phyloP scores from a whole-genome alignment of 2,329 filamentous ascomycete species.

The Trichoderma hamatum region DNA sequence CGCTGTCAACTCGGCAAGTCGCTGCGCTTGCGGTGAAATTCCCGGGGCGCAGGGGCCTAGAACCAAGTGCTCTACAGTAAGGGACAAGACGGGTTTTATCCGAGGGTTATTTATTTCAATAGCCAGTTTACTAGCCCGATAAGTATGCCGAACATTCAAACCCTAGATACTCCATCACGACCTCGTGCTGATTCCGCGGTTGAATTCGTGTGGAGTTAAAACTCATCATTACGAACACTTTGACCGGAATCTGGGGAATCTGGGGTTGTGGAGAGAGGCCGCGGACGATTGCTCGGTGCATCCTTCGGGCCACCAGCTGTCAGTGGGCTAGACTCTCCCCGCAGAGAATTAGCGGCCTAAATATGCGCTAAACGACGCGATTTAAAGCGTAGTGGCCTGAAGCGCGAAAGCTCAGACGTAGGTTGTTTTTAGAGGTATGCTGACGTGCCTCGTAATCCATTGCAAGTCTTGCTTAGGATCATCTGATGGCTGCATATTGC shows the following conservation, averaged over 20 bases:
- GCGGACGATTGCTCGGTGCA: slow-evolving; percentile 13
- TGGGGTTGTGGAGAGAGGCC: background rate
- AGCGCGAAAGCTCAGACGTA: background rate
- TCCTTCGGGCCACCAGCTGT: background rate
- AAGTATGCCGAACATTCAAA: background rate
- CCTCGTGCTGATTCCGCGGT: background rate
- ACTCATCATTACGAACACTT: background rate
- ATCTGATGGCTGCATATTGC: background rate
- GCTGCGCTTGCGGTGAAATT: slow-evolving; percentile 5
- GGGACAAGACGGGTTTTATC: background rate
- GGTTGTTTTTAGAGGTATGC: background rate
- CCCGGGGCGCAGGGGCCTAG: background rate
- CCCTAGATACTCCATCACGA: background rate
- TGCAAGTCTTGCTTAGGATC: background rate
- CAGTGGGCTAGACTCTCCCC: background rate
- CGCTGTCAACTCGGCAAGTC: background rate
- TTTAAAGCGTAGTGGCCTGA: background rate
- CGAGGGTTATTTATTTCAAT: slow-evolving; percentile 11
- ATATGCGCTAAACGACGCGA: background rate
- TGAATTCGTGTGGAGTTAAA: background rate
- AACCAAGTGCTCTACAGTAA: background rate
- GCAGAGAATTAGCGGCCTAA: background rate
- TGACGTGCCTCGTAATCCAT: background rate
- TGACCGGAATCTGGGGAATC: slow-evolving; percentile 4
- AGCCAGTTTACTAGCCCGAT: background rate